phyloP scores from a whole-genome alignment of 306 rosid species.

The Rosa chinensis region DNA sequence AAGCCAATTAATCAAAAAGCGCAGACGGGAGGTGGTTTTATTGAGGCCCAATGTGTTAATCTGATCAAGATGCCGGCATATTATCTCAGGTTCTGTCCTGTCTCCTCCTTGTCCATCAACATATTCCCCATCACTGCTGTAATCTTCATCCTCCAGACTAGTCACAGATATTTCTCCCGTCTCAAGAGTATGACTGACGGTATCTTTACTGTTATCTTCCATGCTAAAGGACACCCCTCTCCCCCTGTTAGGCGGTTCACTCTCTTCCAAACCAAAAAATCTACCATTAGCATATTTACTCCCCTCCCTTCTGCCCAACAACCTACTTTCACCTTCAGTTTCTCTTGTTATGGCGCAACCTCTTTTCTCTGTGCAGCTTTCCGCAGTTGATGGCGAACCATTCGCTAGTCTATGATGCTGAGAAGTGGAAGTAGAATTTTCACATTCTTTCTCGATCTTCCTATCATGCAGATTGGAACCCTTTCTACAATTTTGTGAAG shows the following conservation, averaged over 20 bases:
- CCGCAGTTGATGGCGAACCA: constrained; percentile 52
- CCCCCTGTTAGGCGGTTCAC: constrained; percentile 51
- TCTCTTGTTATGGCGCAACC: constrained; percentile 88
- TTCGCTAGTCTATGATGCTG: constrained; percentile 47
- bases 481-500: constrained; percentile 38
- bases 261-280: constrained; percentile 77
- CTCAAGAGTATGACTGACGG: constrained; percentile 42
- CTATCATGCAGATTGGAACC: constrained; percentile 32
- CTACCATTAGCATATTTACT: constrained; percentile 67
- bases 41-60: constrained; percentile 81
- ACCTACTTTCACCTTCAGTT: constrained; percentile 86
- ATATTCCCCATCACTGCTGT: constrained; percentile 70
- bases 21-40: constrained; percentile 75
- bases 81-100: constrained; percentile 73
- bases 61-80: constrained; percentile 77
- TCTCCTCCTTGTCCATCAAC: constrained; percentile 60
- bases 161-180: constrained; percentile 62
- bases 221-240: constrained; percentile 81
- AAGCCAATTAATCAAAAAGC: constrained; percentile 90
- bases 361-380: constrained; percentile 50
- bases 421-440: constrained; percentile 39
- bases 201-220: constrained; percentile 62
- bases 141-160: constrained; percentile 76
- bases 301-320: constrained; percentile 84
- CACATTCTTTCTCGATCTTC: constrained; percentile 61